Evolutionary conservation across 2,329 filamentous ascomycete species (phyloP).

Genomic region (Zasmidium cellare): DNA sequence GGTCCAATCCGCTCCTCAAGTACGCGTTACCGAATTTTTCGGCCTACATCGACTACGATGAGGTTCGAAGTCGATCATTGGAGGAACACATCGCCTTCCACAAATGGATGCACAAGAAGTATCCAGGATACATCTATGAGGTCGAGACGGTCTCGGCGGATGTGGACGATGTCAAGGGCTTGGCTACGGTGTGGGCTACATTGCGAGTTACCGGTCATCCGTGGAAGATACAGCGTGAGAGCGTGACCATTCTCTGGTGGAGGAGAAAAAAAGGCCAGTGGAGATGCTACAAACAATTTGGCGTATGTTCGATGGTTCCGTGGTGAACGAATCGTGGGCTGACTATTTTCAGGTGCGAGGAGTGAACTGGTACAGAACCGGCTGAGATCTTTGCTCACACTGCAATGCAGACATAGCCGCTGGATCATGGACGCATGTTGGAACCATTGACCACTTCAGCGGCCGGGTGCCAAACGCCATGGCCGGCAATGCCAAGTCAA

Average conservation of each 20-base stretch:
- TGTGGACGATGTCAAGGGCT: conserved; percentile 11
- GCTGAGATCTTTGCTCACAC: background rate
- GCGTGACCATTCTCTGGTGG: conserved; percentile 12
- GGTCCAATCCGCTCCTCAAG: conserved; percentile 5
- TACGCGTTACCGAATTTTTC: conserved; percentile 5
- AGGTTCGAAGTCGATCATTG: background rate
- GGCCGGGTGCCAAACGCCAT: too few species aligned
- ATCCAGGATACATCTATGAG: conserved; percentile 11
- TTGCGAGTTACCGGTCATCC: conserved; percentile 11
- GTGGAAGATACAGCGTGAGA: conserved; percentile 7
- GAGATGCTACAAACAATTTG: conserved; percentile 8
- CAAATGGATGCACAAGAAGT: conserved; percentile 4
- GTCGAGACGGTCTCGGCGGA: conserved; percentile 11
- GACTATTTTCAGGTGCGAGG: background rate
- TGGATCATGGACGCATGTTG: too few species aligned
- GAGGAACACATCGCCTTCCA: conserved; percentile 13
- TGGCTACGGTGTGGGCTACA: conserved; percentile 5
- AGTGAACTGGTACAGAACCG: background rate
- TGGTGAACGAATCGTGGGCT: background rate
- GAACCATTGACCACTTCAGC: too few species aligned
- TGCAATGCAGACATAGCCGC: too few species aligned
- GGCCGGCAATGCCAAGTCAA: too few species aligned
- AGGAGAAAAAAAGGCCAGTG: background rate
- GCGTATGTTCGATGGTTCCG: background rate
- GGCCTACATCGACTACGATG: conserved; percentile 9